These are phyloP conservation scores for Hysterangium stoloniferum DNA, from an alignment of 768 basidiomycete genomes.

Conservation along the genomic window DNA sequence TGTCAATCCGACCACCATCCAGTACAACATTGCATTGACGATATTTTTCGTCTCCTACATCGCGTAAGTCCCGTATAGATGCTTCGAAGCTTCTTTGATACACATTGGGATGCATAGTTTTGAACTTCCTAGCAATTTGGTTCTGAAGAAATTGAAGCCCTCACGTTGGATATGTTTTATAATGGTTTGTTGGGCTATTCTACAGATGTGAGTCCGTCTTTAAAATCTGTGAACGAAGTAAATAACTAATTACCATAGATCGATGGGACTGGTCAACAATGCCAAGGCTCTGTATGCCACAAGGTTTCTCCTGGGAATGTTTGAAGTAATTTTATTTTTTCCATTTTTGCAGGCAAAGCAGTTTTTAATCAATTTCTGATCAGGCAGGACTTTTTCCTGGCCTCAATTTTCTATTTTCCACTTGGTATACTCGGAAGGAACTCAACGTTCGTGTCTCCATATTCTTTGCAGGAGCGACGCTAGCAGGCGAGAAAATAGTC, in stretches of 20 bases:
- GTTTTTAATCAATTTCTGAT: background rate
- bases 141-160: slow-evolving; percentile 16
- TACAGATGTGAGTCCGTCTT: slow-evolving; percentile 8
- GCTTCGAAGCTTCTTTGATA: slow-evolving; percentile 2
- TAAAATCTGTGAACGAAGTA: background rate
- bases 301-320: slow-evolving; percentile 22
- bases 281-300: slow-evolving; percentile 25
- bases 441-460: slow-evolving; percentile 18
- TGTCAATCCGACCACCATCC: background rate
- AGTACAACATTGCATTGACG: slow-evolving; percentile 10
- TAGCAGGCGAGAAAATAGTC: slow-evolving; percentile 15
- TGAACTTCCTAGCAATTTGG: slow-evolving; percentile 15
- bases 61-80: slow-evolving; percentile 16
- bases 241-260: background rate
- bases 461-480: slow-evolving; percentile 26
- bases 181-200: slow-evolving; percentile 17
- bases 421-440: slow-evolving; percentile 24
- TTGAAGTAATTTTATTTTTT: slow-evolving; percentile 16
- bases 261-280: slow-evolving; percentile 17
- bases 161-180: slow-evolving; percentile 16
- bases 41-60: slow-evolving; percentile 27
- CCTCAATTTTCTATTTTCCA: slow-evolving; percentile 22
- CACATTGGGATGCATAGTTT: background rate
- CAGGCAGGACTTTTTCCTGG: slow-evolving; percentile 22
- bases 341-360: background rate